Evolutionary conservation across 352 stramenopile genomes (phyloP).

Genomic region (Aphanomyces euteiches): DNA sequence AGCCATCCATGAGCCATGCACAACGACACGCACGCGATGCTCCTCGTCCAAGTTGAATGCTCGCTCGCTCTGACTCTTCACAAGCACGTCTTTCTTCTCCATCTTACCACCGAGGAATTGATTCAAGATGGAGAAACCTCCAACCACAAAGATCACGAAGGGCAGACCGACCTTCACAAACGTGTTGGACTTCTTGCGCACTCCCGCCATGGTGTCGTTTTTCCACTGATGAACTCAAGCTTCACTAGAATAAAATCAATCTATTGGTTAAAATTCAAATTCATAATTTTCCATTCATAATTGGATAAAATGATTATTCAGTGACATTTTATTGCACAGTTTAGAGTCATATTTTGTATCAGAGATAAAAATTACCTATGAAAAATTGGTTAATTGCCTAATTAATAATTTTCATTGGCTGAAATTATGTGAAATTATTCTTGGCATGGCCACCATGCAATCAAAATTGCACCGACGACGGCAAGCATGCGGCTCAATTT

Average conservation of each 20-base stretch:
- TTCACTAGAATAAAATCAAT: not conserved
- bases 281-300: too few relatives aligned
- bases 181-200: slow-evolving; percentile 45
- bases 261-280: not conserved
- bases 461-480: too few relatives aligned
- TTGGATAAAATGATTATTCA: not conserved
- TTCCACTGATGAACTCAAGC: not conserved
- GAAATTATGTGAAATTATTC: too few relatives aligned
- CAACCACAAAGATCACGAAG: slow-evolving; percentile 78
- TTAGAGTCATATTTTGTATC: too few relatives aligned
- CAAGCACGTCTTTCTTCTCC: slow-evolving; percentile 67
- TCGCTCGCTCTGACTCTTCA: slow-evolving; percentile 80
- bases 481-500: slow-evolving; percentile 53
- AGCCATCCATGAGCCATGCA: too few relatives aligned
- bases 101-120: slow-evolving; percentile 84
- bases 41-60: slow-evolving; percentile 83
- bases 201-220: not conserved
- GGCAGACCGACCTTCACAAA: slow-evolving; percentile 70
- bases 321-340: not conserved
- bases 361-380: too few relatives aligned
- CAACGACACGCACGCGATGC: slow-evolving; percentile 54
- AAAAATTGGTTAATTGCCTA: too few relatives aligned
- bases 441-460: too few relatives aligned
- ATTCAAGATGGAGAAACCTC: slow-evolving; percentile 66
- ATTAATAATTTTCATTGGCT: too few relatives aligned